Percentiles rank a stretch among this genome's conserved stretches.
Evolutionary conservation across 768 basidiomycete genomes (phyloP).

Genomic region (Termitomyces eurrhizus): DNA sequence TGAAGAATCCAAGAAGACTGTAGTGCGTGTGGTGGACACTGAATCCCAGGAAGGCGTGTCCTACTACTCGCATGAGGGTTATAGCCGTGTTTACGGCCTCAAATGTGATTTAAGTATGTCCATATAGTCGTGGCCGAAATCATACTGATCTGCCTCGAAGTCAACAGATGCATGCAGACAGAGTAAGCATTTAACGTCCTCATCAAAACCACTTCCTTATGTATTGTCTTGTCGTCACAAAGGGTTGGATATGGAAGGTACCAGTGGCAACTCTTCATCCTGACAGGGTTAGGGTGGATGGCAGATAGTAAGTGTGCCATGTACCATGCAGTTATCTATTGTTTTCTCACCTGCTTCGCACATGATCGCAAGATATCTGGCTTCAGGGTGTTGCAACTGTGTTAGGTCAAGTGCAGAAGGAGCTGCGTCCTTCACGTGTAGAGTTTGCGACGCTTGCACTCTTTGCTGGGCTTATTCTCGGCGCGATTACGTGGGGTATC

Average conservation of each 20-base stretch:
- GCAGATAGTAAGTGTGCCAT: constrained; percentile 37
- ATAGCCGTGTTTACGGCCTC: constrained; percentile 16
- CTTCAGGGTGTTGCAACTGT: constrained; percentile 45
- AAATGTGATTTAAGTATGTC: constrained; percentile 21
- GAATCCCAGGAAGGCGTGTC: constrained; percentile 7
- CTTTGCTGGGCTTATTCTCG: constrained; percentile 45
- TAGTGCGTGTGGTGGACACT: not conserved
- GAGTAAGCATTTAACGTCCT: constrained; percentile 27
- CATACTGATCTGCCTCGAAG: constrained; percentile 17
- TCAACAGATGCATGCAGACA: constrained; percentile 43
- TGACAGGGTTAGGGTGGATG: constrained; percentile 46
- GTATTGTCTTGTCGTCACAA: not conserved
- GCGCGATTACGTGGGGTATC: constrained; percentile 45
- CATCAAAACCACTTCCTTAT: not conserved
- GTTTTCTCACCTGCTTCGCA: not conserved
- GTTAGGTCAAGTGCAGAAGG: constrained; percentile 38
- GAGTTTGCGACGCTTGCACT: constrained; percentile 45
- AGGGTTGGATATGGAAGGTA: constrained; percentile 50
- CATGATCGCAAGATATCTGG: constrained; percentile 31
- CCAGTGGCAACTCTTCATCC: constrained; percentile 42
- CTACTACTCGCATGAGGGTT: constrained; percentile 7
- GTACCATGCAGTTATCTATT: not conserved
- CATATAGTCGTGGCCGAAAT: too few relatives aligned
- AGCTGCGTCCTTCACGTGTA: constrained; percentile 37
- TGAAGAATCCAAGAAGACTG: not conserved